These are phyloP conservation scores for Neurospora tetrasperma DNA, from an alignment of 495 filamentous ascomycete genomes.

Conservation along the genomic window DNA sequence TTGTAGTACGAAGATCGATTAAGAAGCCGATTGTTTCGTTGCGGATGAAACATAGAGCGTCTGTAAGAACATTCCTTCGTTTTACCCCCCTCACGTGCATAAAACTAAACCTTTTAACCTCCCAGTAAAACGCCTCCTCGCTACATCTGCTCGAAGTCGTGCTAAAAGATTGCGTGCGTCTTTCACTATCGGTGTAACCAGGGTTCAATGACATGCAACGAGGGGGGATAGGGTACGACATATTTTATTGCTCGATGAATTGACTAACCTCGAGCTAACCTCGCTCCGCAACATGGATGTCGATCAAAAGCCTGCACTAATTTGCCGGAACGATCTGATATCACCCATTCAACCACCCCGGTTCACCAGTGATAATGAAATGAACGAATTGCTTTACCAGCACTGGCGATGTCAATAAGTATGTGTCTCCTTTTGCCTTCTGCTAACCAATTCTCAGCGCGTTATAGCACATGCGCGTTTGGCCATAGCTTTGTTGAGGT, in stretches of 20 bases:
- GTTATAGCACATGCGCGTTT: neutral
- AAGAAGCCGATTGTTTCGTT: neutral
- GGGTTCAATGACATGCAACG: neutral
- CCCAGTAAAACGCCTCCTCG: neutral
- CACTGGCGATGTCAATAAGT: neutral
- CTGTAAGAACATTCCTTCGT: neutral
- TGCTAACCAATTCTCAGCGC: neutral
- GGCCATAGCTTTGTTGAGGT: neutral
- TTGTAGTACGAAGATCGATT: neutral
- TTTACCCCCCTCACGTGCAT: neutral
- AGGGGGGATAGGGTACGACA: neutral
- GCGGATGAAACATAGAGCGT: neutral
- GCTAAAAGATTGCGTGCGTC: neutral
- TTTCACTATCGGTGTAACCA: neutral
- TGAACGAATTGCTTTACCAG: neutral
- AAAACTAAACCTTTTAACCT: neutral
- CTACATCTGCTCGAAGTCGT: slow-evolving; percentile 3
- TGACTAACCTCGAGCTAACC: neutral
- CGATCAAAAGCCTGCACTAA: neutral
- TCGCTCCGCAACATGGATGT: neutral
- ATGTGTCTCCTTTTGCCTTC: neutral
- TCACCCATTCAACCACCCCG: neutral
- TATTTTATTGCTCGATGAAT: neutral
- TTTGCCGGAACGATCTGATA: neutral
- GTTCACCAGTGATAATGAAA: neutral